These are phyloP conservation scores for Vanderwaltozyma verrucispora DNA, from an alignment of 805 yeast genomes.

Conservation along the genomic window DNA sequence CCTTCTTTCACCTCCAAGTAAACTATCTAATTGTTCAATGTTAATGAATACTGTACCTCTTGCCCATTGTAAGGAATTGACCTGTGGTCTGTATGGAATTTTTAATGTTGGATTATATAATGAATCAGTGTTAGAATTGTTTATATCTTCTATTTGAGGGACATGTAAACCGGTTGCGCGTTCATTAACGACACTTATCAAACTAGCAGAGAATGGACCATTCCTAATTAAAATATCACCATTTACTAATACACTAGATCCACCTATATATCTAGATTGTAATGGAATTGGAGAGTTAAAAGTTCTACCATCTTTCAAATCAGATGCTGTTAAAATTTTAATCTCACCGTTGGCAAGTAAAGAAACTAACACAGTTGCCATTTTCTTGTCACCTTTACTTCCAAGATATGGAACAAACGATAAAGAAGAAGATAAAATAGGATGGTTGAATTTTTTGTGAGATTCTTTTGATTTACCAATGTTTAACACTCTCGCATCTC, in stretches of 20 bases:
- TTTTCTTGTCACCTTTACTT: conserved; percentile 15
- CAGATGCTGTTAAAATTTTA: conserved; percentile 44
- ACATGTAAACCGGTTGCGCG: conserved; percentile 38
- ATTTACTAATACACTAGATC: conserved; percentile 38
- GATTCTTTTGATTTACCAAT: conserved; percentile 53
- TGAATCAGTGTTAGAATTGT: conserved; percentile 34
- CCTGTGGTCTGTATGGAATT: conserved; percentile 71
- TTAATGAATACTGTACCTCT: conserved; percentile 61
- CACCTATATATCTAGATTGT: conserved; percentile 32
- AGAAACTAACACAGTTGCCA: conserved; percentile 39
- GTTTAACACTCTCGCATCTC: conserved; percentile 53
- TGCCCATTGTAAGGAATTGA: conserved; percentile 77
- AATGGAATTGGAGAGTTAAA: conserved; percentile 36
- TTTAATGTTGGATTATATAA: conserved; percentile 60
- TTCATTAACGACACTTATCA: conserved; percentile 39
- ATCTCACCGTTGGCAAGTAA: conserved; percentile 39
- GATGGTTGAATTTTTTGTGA: conserved; percentile 47
- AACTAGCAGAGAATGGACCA: conserved; percentile 42
- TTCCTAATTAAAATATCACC: conserved; percentile 52
- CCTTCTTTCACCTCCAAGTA: conserved; percentile 70
- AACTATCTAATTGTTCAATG: conserved; percentile 47
- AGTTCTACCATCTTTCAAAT: conserved; percentile 47
- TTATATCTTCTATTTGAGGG: conserved; percentile 10
- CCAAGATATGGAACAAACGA: conserved; percentile 29
- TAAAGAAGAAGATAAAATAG: conserved; percentile 40